Conservation (phyloP, 148 eudicot species). For the Pharnaceum exiguum region DNA sequence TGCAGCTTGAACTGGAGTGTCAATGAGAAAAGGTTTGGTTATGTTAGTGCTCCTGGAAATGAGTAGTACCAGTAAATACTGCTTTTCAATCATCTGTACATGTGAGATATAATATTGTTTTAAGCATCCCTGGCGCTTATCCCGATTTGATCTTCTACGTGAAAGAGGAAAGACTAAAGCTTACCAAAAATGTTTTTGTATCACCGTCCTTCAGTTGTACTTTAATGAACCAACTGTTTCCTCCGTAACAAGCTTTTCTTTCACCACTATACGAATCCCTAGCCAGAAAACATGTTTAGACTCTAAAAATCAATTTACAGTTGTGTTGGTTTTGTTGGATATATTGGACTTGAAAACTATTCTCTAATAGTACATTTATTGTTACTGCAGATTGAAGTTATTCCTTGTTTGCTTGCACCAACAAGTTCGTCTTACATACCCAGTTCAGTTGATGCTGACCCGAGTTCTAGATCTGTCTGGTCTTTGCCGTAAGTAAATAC, state of each 20-base stretch:
- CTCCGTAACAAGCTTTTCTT: not conserved
- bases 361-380: constrained; percentile 11
- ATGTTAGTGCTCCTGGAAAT: too few relatives aligned
- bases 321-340: not conserved
- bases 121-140: too few relatives aligned
- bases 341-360: not conserved
- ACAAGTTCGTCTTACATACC: constrained; percentile 24
- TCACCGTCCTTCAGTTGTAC: too few relatives aligned
- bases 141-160: too few relatives aligned
- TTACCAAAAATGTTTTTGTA: too few relatives aligned
- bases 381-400: constrained; percentile 70
- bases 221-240: not conserved
- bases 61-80: too few relatives aligned
- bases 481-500: constrained; percentile 72
- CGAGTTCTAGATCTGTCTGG: constrained; percentile 66
- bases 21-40: too few relatives aligned
- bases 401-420: constrained; percentile 80
- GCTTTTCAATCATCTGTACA: too few relatives aligned
- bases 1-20: too few relatives aligned
- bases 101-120: too few relatives aligned
- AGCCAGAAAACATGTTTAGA: too few relatives aligned
- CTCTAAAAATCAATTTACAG: not conserved
- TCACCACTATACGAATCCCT: not conserved
- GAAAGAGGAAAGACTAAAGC: too few relatives aligned
- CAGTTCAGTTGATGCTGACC: constrained; percentile 28